Conservation (phyloP, 148 eudicot genomes). For the Fagopyrum homotropicum region DNA sequence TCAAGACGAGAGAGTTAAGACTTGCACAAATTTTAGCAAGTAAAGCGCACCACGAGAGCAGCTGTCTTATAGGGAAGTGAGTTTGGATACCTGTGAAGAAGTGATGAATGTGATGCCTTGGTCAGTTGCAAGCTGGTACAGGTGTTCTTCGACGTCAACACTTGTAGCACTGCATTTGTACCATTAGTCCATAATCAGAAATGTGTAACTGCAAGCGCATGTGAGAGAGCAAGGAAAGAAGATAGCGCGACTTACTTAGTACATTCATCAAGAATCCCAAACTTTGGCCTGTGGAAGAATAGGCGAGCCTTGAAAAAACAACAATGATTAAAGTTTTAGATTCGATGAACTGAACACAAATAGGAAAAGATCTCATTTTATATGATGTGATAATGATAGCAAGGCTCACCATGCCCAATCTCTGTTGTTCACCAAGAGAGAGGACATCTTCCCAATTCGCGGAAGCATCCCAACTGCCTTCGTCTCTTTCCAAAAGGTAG, state of each 20-base stretch:
- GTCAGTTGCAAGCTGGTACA: slow-evolving; percentile 66
- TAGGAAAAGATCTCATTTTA: not conserved
- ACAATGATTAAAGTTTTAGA: slow-evolving; percentile 16
- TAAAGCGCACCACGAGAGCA: too few relatives aligned
- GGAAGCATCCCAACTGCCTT: slow-evolving; percentile 69
- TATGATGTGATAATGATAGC: not conserved
- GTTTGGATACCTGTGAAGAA: slow-evolving; percentile 70
- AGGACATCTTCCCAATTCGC: slow-evolving; percentile 95
- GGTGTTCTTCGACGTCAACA: slow-evolving; percentile 96
- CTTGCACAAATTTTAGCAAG: too few relatives aligned
- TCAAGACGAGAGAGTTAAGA: not conserved
- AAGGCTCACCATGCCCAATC: slow-evolving; percentile 84
- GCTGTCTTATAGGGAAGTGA: not conserved
- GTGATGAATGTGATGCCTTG: slow-evolving; percentile 80
- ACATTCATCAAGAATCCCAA: slow-evolving; percentile 92
- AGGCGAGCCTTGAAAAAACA: slow-evolving; percentile 61
- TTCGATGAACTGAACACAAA: not conserved
- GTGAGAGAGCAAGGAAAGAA: not conserved
- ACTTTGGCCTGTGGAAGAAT: slow-evolving; percentile 96
- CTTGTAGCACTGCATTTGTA: slow-evolving; percentile 73
- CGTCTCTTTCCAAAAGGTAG: slow-evolving; percentile 74
- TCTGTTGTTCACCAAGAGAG: slow-evolving; percentile 93
- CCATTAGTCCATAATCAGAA: not conserved
- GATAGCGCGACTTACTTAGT: slow-evolving; percentile 57
- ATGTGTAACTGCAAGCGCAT: not conserved